A percentile compares a stretch with the other conserved stretches of the same genome.
Conservation (phyloP, 2,329 filamentous ascomycete species). For the Fusarium dimerum region DNA sequence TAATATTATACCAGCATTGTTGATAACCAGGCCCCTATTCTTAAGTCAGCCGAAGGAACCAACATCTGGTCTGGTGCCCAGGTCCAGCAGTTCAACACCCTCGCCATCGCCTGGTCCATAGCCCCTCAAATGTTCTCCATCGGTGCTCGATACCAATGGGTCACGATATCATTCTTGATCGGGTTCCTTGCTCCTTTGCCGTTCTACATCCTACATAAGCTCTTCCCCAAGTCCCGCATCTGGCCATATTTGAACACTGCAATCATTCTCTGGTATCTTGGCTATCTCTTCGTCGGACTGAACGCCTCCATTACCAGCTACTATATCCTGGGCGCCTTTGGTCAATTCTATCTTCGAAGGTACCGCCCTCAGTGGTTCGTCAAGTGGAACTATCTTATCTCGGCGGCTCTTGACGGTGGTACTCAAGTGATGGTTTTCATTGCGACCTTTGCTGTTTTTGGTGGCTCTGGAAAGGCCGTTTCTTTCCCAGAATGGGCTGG, state of each 20-base stretch:
- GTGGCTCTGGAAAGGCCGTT: constrained; percentile 15
- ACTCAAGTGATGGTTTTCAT: constrained; percentile 26
- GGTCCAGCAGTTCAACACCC: too few species aligned
- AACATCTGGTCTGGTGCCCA: too few species aligned
- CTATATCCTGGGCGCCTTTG: not conserved
- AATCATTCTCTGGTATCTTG: not conserved
- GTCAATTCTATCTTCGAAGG: constrained; percentile 2
- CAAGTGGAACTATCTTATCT: constrained; percentile 11
- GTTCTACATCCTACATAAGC: not conserved
- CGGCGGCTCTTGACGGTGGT: constrained; percentile 19
- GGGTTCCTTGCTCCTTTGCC: not conserved
- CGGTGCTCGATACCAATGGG: too few species aligned
- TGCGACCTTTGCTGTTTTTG: constrained; percentile 19
- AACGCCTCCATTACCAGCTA: not conserved
- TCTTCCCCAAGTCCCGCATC: not conserved
- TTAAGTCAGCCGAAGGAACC: too few species aligned
- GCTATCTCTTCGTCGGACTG: not conserved
- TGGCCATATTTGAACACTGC: not conserved
- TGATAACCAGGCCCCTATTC: too few species aligned
- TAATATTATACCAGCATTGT: too few species aligned
- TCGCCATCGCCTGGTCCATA: too few species aligned
- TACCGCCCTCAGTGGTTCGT: constrained; percentile 5
- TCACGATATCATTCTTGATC: too few species aligned
- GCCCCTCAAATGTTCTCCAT: too few species aligned
- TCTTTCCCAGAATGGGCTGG: constrained; percentile 11